Evolutionary conservation across 2,329 filamentous ascomycete genomes (phyloP).

Genomic region (Stemphylium lycopersici): DNA sequence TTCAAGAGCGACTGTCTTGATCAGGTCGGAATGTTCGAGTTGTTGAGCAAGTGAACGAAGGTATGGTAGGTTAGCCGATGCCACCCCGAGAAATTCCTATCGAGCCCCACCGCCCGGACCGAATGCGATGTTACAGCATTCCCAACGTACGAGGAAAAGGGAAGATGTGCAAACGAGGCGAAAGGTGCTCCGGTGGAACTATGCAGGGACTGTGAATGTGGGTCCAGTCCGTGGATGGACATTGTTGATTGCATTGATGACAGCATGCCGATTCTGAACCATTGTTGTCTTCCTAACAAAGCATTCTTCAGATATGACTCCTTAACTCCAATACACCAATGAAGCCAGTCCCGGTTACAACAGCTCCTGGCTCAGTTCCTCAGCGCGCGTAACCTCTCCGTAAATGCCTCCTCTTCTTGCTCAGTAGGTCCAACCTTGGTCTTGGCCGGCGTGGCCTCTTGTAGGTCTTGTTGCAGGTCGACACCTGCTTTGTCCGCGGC

Average conservation of each 20-base stretch:
- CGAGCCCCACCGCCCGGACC: background rate
- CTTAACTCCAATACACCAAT: conserved; percentile 10
- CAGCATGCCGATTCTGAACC: background rate
- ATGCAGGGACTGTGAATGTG: background rate
- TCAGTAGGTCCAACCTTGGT: conserved; percentile 71
- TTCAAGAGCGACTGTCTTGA: too few species aligned
- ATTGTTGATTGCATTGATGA: background rate
- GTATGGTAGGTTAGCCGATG: background rate
- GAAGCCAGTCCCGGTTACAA: background rate
- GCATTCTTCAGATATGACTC: conserved; percentile 1
- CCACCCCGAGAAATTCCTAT: background rate
- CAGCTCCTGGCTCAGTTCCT: conserved; percentile 44
- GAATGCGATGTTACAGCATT: background rate
- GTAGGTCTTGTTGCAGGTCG: conserved; percentile 78
- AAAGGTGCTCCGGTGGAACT: background rate
- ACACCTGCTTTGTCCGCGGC: conserved; percentile 88
- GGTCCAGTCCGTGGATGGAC: background rate
- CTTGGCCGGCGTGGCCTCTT: conserved; percentile 61
- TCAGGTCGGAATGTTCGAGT: too few species aligned
- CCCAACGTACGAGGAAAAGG: background rate
- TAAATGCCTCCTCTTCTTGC: conserved; percentile 78
- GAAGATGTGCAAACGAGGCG: background rate
- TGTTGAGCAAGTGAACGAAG: too few species aligned
- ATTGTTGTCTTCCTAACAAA: background rate
- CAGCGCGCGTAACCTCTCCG: conserved; percentile 62